Conservation (phyloP, 2,329 filamentous ascomycete species). For the Arthrobotrys conoides region DNA sequence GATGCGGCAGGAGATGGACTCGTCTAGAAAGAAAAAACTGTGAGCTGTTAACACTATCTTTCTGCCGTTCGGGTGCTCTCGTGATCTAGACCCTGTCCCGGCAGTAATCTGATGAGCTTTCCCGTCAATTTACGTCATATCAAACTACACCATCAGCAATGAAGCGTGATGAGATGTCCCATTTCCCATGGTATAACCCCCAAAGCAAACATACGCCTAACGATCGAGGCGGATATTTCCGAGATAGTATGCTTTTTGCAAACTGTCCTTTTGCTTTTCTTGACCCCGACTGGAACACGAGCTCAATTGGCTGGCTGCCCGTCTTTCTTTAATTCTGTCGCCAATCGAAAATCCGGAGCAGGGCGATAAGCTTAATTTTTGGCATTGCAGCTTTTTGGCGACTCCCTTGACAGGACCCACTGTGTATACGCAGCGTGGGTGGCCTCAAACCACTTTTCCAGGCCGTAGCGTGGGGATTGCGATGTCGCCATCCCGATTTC, state of each 20-base stretch:
- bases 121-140: constrained; percentile 52
- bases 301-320: constrained; percentile 28
- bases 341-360: constrained; percentile 20
- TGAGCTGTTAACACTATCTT: constrained; percentile 9
- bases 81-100: constrained; percentile 23
- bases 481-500: constrained; percentile 26
- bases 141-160: constrained; percentile 33
- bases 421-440: constrained; percentile 4
- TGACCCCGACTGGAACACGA: neutral
- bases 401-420: neutral
- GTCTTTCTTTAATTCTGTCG: constrained; percentile 15
- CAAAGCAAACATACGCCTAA: constrained; percentile 6
- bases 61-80: constrained; percentile 18
- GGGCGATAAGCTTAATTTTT: constrained; percentile 17
- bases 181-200: constrained; percentile 2
- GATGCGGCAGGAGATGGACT: constrained; percentile 29
- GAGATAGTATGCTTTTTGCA: constrained; percentile 7
- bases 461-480: constrained; percentile 3
- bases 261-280: constrained; percentile 6
- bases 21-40: constrained; percentile 24
- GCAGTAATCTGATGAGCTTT: constrained; percentile 15
- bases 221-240: constrained; percentile 30
- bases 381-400: constrained; percentile 23
- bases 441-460: constrained; percentile 7
- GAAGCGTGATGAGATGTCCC: constrained; percentile 57